Base-by-base conservation (phyloP, 176 grass and related monocot genomes). In the Coix lacrymajobi region DNA sequence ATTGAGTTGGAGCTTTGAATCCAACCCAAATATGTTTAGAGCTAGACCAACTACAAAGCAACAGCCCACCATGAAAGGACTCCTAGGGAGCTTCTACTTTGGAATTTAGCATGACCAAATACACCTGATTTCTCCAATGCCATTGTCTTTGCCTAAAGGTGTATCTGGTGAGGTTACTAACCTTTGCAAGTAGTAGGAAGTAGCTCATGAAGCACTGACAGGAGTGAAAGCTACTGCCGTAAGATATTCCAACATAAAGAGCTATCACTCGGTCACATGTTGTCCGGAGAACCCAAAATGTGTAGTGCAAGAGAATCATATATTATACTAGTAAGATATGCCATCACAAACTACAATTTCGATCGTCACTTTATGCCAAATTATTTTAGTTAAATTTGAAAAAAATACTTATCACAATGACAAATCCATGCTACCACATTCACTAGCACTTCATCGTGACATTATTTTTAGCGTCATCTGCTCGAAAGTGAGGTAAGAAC, bases 291-390 rank as follows among this genome's bases (percentile, higher is more conserved):
- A 41, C 73, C 33, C 34, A 41, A 44, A 51, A 49, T 73, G 33
- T 22, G 1, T 25, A 25, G 38, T 16, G 3, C 40, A 58, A 29
- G 26, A 13, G 16, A 77, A n/a, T 57, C 25, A 37, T 8, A 19
- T 12, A n/a, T 57, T 24, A 37, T 8, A 19, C 19, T 24, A 51
- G 48, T 33, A 84, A 84, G 8, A 40, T 77, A 78, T 70, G 49
- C 26, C 9, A 41, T 54, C 36, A 11, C 24, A 15, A 39, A 32
- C 44, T 78, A 34, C 51, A 70, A 5, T 3, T 46, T 58, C 16
- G 43, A 71, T 49, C n/a, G n/a, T n/a, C 51, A 79, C 66, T 79
- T 62, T 71, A 6, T 28, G 39, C 52, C 75, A 79, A 79, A 61
- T 3, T 43, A 5, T 19, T 61, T 77, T 16, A 52, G n/a, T 26